These are phyloP conservation scores for Luffa acutangula DNA, from an alignment of 306 rosid genomes.

Conservation along the genomic window DNA sequence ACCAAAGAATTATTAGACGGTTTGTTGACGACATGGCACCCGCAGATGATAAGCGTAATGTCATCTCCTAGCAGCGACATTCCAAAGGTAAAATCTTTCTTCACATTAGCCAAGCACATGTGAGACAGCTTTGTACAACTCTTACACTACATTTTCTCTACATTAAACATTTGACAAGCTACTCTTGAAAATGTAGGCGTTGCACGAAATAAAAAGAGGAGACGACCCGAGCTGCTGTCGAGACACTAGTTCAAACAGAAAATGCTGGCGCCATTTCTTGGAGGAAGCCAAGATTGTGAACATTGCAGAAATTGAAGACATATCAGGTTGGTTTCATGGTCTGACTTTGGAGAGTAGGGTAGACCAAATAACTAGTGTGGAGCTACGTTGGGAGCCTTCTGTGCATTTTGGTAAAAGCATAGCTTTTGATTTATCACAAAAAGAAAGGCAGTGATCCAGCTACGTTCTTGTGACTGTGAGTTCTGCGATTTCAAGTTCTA, in stretches of 20 bases:
- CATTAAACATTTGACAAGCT: not conserved
- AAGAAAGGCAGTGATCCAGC: not conserved
- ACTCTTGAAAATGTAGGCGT: not conserved
- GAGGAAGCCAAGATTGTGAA: slow-evolving; percentile 24
- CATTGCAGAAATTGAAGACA: not conserved
- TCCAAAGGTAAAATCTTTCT: not conserved
- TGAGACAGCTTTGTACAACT: not conserved
- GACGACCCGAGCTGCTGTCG: slow-evolving; percentile 30
- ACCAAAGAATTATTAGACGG: not conserved
- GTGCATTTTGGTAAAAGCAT: not conserved
- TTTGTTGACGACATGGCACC: not conserved
- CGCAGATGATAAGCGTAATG: not conserved
- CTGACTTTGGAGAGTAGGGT: not conserved
- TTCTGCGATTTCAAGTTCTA: too few species aligned
- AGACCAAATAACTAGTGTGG: not conserved
- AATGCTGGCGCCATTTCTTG: slow-evolving; percentile 56
- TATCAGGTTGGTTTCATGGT: not conserved
- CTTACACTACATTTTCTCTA: not conserved
- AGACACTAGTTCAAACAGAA: slow-evolving; percentile 21
- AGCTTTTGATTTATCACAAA: not conserved
- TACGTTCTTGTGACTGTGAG: too few species aligned
- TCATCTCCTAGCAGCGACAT: not conserved
- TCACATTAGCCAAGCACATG: not conserved
- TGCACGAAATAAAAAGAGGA: not conserved
- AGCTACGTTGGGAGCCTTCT: not conserved